Percentiles rank a stretch among this genome's conserved stretches.
phyloP scores from a whole-genome alignment of 2,329 filamentous ascomycete genomes.

The Botrytis porri region DNA sequence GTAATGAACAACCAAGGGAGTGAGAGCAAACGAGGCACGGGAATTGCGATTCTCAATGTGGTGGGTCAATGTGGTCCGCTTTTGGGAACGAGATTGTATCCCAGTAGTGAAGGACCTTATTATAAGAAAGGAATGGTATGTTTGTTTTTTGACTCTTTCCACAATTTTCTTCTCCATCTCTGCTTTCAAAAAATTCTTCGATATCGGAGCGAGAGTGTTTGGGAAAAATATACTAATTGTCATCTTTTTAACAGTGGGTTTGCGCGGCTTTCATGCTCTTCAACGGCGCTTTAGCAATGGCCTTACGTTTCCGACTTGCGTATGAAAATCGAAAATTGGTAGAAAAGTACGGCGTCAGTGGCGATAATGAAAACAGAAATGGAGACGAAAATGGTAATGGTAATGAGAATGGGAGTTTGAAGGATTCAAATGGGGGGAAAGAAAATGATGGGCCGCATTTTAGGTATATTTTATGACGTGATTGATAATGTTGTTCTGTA shows the following conservation, averaged over 20 bases:
- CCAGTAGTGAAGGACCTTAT: slow-evolving; percentile 46
- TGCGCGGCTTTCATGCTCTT: slow-evolving; percentile 62
- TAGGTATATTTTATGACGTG: slow-evolving; percentile 14
- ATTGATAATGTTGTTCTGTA: not conserved
- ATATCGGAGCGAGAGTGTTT: not conserved
- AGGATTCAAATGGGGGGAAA: not conserved
- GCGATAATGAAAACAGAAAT: slow-evolving; percentile 3
- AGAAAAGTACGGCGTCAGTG: slow-evolving; percentile 37
- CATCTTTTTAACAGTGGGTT: slow-evolving; percentile 40
- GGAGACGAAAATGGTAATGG: not conserved
- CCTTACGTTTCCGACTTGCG: slow-evolving; percentile 53
- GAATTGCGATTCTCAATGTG: slow-evolving; percentile 63
- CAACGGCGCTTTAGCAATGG: slow-evolving; percentile 52
- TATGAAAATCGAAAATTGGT: slow-evolving; percentile 62
- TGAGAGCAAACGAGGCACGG: slow-evolving; percentile 63
- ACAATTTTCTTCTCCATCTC: not conserved
- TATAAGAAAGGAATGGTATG: slow-evolving; percentile 49
- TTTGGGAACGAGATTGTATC: slow-evolving; percentile 63
- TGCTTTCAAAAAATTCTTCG: not conserved
- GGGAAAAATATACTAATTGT: not conserved
- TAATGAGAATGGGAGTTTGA: not conserved
- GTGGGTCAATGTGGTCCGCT: slow-evolving; percentile 64
- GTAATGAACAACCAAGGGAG: slow-evolving; percentile 68
- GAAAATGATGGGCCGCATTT: slow-evolving; percentile 11
- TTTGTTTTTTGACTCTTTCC: not conserved